These are phyloP conservation scores for Staphylotrichum tortipilum DNA, from an alignment of 495 filamentous ascomycete species.

Conservation along the genomic window DNA sequence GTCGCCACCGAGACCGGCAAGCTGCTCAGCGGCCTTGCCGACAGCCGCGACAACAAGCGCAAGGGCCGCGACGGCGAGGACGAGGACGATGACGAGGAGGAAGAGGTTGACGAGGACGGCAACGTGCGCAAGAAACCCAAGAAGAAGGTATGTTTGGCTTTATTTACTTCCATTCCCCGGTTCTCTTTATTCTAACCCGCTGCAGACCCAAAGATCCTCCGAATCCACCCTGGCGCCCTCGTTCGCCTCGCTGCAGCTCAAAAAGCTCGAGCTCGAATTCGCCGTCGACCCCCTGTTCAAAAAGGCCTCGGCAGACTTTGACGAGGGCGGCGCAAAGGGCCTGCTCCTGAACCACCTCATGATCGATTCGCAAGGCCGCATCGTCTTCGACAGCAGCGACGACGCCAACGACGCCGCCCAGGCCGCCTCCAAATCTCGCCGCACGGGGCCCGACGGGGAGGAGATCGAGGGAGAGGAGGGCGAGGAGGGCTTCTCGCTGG, in stretches of 20 bases:
- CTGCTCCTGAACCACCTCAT: conserved; percentile 89
- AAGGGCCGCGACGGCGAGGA: conserved; percentile 51
- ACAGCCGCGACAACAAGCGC: conserved; percentile 74
- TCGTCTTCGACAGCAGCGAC: conserved; percentile 97
- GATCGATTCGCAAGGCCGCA: conserved; percentile 83
- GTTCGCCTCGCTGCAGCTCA: conserved; percentile 80
- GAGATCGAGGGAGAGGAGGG: conserved; percentile 45
- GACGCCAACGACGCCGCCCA: conserved; percentile 59
- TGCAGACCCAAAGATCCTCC: conserved; percentile 59
- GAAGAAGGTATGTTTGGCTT: conserved; percentile 53
- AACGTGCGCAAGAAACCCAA: conserved; percentile 61
- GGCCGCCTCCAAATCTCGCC: conserved; percentile 28
- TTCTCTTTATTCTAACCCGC: neutral
- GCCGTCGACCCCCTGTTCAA: conserved; percentile 97
- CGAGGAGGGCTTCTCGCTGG: conserved; percentile 25
- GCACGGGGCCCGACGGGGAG: conserved; percentile 35
- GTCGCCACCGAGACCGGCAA: conserved; percentile 97
- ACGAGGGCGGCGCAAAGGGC: conserved; percentile 96
- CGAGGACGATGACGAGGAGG: conserved; percentile 67
- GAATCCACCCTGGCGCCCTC: conserved; percentile 86
- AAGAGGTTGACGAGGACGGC: conserved; percentile 72
- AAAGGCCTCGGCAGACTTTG: conserved; percentile 95
- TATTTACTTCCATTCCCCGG: neutral
- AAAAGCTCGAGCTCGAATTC: conserved; percentile 96
- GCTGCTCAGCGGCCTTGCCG: conserved; percentile 86